Base-by-base conservation (phyloP, 352 stramenopile species). In the Lagenidium giganteum region DNA sequence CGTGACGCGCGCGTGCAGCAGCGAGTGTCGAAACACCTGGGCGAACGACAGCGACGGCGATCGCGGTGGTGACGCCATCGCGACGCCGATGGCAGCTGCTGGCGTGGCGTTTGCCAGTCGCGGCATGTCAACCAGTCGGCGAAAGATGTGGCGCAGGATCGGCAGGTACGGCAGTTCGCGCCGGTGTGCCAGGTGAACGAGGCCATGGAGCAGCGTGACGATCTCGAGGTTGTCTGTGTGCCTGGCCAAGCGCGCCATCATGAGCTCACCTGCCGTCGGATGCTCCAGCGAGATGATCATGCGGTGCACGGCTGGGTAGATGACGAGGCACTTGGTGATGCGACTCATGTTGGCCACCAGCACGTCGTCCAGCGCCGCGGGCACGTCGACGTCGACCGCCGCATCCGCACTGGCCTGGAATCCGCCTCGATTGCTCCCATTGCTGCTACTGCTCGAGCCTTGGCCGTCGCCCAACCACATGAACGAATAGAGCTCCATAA, bases 151-250 rank as follows among this genome's bases (percentile, higher is more conserved):
- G 12, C 62, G 56, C n/a, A 86, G 48, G 6, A 82, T 77, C 8
- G 56, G 57, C 29, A 70, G 63, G 28, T 70, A 63, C 2, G 63
- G 42, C 23, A 70, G 64, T 18, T 64, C 47, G 8, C 70, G 52
- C 24, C 70, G 66, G 8, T 83, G 60, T 5, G 72, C 67, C n/a
- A 90, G 49, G 25, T 86, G 72, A 17, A 87, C 64, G 17, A 87
- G 59, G 0, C 77, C 77, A 34, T 85, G 74, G 5, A 90, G 25
- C 16, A 90, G 34, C 0, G 71, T 70, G 0, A 67, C 63, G 26
- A 90, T 62, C 38, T 90, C 70, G 0, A 66, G 62, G 23, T 83
- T 82, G 54, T 90, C 87, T 2, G 69, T 55, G 34, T 87, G 68
- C 11, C 39, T 34, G 21, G 63, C 63, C 23, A 89, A 50, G 17